Evolutionary conservation across 1,284 basidiomycete genomes (phyloP), one percentile per base, ranked within the genome.

Genomic region (Microbotryum intermedium): DNA sequence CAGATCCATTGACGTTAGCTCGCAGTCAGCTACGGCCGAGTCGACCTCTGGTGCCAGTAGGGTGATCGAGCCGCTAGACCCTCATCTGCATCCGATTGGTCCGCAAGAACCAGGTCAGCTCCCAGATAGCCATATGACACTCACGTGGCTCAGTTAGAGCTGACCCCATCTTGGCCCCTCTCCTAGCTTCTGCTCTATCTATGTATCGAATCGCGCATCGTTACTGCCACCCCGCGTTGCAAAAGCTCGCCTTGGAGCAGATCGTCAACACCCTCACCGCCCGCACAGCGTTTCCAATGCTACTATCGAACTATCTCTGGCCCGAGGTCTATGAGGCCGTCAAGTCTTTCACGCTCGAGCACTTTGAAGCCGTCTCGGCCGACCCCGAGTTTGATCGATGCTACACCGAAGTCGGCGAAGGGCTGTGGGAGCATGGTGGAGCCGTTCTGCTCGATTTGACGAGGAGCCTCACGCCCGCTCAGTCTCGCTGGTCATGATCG

Each of bases 191-290:
- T 29, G 86, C 87, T 1, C 75, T 92, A 39, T 82, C 85, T 0
- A 81, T 90, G 68, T 92, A 88, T 75, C 83, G 86, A 69, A 79
- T 90, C 18, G 86, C 88, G 11, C 87, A 90, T 76, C 79, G 87
- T 44, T 91, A 90, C 73, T 77, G 78, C 10, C 82, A 90, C 75
- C 80, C 82, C 4, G 80, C 78, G 10, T 79, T 91, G 25, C 82
- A 83, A 42, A 71, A 78, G 13, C 78, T 90, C 9, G 85, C 88
- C 2, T 75, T 87, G 57, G 83, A 86, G 54, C 87, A 89, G 71
- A 83, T 90, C 68, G 79, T 90, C 75, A 78, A 80, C 6, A 84
- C 83, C 3, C 81, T 92, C 46, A 86, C 84, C 8, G 84, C 85
- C 6, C 78, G 81, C 61, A 81, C 81, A 9, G 84, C 86, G 62